A percentile compares a stretch with the other conserved stretches of the same genome.
These are phyloP conservation scores for Gnomoniopsis smithogilvyi DNA, from an alignment of 2,329 filamentous ascomycete genomes.

Conservation along the genomic window DNA sequence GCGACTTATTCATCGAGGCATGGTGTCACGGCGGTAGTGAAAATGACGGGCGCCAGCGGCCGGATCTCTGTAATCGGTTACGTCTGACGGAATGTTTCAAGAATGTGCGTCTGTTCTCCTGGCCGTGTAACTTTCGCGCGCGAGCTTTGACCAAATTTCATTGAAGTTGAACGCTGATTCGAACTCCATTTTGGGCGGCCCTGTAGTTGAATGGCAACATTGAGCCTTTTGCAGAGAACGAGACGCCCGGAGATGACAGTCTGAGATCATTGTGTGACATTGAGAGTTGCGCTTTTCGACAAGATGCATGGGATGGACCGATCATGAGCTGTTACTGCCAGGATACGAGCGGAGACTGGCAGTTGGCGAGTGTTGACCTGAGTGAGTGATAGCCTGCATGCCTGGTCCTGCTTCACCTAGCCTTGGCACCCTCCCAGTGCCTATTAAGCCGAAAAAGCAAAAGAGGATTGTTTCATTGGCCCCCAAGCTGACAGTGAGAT, in stretches of 20 bases:
- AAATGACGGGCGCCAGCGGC: neutral
- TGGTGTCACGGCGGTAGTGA: slow-evolving; percentile 8
- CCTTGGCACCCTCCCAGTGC: neutral
- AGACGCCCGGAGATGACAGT: neutral
- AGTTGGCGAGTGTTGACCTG: slow-evolving; percentile 5
- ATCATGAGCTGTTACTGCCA: slow-evolving; percentile 12
- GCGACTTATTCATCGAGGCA: slow-evolving; percentile 12
- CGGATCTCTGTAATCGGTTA: slow-evolving; percentile 2
- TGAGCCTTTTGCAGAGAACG: neutral
- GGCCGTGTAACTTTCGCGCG: neutral
- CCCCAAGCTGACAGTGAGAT: neutral
- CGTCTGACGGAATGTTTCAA: slow-evolving; percentile 12
- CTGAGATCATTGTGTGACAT: slow-evolving; percentile 4
- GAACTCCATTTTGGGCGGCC: neutral
- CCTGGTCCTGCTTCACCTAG: neutral
- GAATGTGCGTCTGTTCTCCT: slow-evolving; percentile 1
- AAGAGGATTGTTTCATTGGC: neutral
- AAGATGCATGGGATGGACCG: slow-evolving; percentile 11
- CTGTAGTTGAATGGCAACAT: slow-evolving; percentile 4
- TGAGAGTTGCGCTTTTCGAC: slow-evolving; percentile 13
- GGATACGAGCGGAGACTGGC: neutral
- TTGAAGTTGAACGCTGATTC: neutral
- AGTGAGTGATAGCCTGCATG: slow-evolving; percentile 1
- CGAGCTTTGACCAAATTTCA: neutral
- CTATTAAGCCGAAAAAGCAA: neutral